Conservation (phyloP, 75 land plant species). For the Picea sitchensis region DNA sequence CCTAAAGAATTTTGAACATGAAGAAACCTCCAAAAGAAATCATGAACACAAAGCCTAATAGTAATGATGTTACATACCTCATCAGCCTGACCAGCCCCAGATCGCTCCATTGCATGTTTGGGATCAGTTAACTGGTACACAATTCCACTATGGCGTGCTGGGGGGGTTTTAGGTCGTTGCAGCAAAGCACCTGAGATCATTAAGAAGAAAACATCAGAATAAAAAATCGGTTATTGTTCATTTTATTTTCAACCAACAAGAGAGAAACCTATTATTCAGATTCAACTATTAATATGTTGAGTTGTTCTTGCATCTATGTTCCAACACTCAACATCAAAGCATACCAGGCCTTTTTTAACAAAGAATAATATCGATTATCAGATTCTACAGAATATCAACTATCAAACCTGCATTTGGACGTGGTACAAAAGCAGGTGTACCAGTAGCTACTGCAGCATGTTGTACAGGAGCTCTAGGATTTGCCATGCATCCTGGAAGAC, state of each 20-base stretch:
- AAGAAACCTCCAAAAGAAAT: conserved; percentile 17
- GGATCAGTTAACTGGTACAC: conserved; percentile 77
- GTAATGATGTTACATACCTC: conserved; percentile 34
- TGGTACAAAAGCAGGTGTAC: conserved; percentile 44
- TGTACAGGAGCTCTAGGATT: conserved; percentile 45
- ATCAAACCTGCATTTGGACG: conserved; percentile 43
- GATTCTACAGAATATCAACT: neutral
- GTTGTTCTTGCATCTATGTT: neutral
- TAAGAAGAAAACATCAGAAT: neutral
- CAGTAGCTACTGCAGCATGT: conserved; percentile 59
- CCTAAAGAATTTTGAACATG: no score
- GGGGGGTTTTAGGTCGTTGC: conserved; percentile 58
- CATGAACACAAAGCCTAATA: no score
- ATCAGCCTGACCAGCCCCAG: conserved; percentile 57
- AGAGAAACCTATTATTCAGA: neutral
- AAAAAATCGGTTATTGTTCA: neutral
- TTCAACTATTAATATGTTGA: neutral
- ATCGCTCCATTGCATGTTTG: conserved; percentile 63
- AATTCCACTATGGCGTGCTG: conserved; percentile 38
- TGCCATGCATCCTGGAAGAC: conserved; percentile 71
- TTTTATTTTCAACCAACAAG: neutral
- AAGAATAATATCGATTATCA: no score
- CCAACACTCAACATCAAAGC: neutral
- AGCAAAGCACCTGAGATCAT: conserved; percentile 52
- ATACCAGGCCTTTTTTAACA: neutral